Conservation (phyloP, 495 filamentous ascomycete genomes). For the Neurospora tetraspora region DNA sequence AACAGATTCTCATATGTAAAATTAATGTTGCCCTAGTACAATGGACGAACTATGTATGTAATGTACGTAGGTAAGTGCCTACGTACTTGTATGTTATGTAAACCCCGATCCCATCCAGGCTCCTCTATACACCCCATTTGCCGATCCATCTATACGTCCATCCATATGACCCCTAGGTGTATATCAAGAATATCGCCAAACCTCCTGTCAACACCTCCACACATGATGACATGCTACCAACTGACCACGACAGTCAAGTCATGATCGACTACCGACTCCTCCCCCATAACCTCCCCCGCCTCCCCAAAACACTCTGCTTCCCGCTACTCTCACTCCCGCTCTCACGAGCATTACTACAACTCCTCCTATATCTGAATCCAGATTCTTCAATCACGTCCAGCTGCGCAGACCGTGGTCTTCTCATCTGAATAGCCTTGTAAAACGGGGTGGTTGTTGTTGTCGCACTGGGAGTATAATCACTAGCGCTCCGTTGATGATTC, state of each 20-base stretch:
- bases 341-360: not conserved
- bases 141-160: not conserved
- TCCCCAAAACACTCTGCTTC: not conserved
- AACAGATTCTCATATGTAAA: not conserved
- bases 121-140: not conserved
- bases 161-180: not conserved
- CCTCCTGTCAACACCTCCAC: not conserved
- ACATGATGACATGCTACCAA: not conserved
- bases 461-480: conserved; percentile 3
- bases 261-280: not conserved
- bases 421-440: conserved; percentile 2
- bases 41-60: not conserved
- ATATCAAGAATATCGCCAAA: not conserved
- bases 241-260: not conserved
- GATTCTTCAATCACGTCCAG: not conserved
- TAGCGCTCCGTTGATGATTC: conserved; percentile 9
- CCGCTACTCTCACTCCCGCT: not conserved
- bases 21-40: not conserved
- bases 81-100: not conserved
- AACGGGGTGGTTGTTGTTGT: not conserved
- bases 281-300: not conserved
- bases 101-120: not conserved
- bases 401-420: conserved; percentile 1
- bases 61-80: not conserved
- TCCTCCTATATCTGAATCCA: not conserved